These are phyloP conservation scores for Limnanthes douglasii DNA, from an alignment of 345 rosid species.

Conservation along the genomic window DNA sequence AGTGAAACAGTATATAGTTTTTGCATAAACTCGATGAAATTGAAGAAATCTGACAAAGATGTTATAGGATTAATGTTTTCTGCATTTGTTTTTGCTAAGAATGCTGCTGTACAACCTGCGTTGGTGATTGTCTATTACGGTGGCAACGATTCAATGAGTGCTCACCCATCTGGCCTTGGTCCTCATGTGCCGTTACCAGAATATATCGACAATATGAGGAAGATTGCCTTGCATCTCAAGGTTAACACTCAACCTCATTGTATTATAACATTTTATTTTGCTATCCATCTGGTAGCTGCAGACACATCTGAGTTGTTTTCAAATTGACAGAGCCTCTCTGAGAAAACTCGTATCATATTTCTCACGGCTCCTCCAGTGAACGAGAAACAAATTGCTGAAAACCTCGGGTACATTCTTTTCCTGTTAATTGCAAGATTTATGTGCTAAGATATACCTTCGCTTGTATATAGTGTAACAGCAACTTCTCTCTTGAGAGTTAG, in stretches of 20 bases:
- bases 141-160: constrained; percentile 70
- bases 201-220: constrained; percentile 58
- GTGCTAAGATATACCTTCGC: no score
- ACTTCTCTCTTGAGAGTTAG: no score
- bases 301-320: no score
- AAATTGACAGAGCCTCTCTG: constrained; percentile 63
- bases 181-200: constrained; percentile 86
- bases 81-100: constrained; percentile 17
- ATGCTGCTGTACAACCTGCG: constrained; percentile 53
- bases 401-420: constrained; percentile 15
- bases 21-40: no score
- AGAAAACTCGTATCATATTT: constrained; percentile 47
- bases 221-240: constrained; percentile 61
- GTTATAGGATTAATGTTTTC: no score
- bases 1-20: no score
- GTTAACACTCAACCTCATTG: no score
- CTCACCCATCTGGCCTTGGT: constrained; percentile 49
- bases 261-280: no score
- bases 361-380: constrained; percentile 67
- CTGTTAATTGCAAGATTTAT: no score
- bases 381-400: constrained; percentile 22
- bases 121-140: constrained; percentile 89
- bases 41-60: no score
- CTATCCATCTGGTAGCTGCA: no score
- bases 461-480: no score